Percentiles rank a stretch among this genome's conserved stretches.
Conservation (phyloP, 2,329 filamentous ascomycete genomes). For the Microascus cirrosus region DNA sequence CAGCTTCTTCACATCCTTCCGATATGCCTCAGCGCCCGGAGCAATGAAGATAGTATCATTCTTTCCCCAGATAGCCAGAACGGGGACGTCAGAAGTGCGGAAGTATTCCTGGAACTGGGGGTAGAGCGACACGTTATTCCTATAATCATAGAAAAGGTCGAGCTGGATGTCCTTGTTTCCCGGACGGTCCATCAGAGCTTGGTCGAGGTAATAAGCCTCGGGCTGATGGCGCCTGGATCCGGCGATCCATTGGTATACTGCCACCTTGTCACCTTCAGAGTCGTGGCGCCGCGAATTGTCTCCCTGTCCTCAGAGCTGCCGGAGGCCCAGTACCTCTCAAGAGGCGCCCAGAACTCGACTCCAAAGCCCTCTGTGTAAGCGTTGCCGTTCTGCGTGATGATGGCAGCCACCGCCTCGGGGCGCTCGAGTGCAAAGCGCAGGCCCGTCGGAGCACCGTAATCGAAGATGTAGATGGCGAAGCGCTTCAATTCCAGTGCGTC, state of each 20-base stretch:
- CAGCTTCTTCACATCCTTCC: constrained; percentile 32
- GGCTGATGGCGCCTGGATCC: constrained; percentile 24
- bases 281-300: constrained; percentile 18
- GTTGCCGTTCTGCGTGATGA: constrained; percentile 51
- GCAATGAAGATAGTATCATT: constrained; percentile 40
- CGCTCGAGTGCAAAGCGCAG: constrained; percentile 39
- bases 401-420: constrained; percentile 34
- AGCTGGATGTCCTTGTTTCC: constrained; percentile 42
- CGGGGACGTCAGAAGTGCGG: constrained; percentile 33
- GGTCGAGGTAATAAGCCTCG: constrained; percentile 37
- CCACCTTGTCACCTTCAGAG: constrained; percentile 24
- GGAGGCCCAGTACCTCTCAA: constrained; percentile 31
- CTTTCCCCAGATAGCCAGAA: constrained; percentile 48
- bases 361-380: constrained; percentile 46
- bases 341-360: constrained; percentile 34
- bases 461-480: constrained; percentile 49
- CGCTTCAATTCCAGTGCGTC: constrained; percentile 30
- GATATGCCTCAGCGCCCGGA: constrained; percentile 41
- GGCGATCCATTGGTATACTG: constrained; percentile 31
- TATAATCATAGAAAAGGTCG: constrained; percentile 46
- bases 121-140: constrained; percentile 41
- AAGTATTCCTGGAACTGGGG: constrained; percentile 45
- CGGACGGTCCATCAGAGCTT: constrained; percentile 34
- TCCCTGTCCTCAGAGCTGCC: constrained; percentile 23
- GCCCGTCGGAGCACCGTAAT: constrained; percentile 48